Evolutionary conservation across 2,329 filamentous ascomycete species (phyloP).

Genomic region (Cephalotrichum gorgonifer): DNA sequence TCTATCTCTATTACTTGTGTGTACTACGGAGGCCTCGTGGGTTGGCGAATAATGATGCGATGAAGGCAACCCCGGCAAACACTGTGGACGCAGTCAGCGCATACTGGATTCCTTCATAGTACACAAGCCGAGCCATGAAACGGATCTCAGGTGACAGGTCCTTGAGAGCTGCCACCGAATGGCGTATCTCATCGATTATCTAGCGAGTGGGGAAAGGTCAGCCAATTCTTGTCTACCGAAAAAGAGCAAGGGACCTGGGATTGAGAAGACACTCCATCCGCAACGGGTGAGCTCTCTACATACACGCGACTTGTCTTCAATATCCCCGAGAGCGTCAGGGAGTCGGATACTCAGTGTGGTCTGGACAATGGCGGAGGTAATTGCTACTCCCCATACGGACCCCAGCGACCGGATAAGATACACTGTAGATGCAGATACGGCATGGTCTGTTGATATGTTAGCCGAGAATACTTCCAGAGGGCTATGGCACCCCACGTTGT

Average conservation of each 20-base stretch:
- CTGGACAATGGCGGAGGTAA: slow-evolving; percentile 52
- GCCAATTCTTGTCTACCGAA: background rate
- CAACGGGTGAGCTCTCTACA: slow-evolving; percentile 8
- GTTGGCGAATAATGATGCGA: slow-evolving; percentile 18
- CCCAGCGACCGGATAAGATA: slow-evolving; percentile 55
- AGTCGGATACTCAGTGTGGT: slow-evolving; percentile 47
- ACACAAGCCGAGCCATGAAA: slow-evolving; percentile 43
- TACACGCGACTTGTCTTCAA: slow-evolving; percentile 50
- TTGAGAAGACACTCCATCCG: background rate
- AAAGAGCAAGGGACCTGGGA: background rate
- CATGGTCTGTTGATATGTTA: slow-evolving; percentile 36
- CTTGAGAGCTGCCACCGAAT: slow-evolving; percentile 47
- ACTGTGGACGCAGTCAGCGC: slow-evolving; percentile 45
- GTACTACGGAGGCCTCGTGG: slow-evolving; percentile 20
- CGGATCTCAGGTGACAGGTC: slow-evolving; percentile 45
- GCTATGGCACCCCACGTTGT: background rate
- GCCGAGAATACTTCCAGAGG: too few species aligned
- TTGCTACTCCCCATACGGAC: slow-evolving; percentile 53
- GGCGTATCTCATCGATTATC: slow-evolving; percentile 51
- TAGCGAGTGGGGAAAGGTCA: slow-evolving; percentile 16
- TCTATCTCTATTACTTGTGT: slow-evolving; percentile 10
- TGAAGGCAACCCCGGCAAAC: slow-evolving; percentile 34
- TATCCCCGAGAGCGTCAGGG: slow-evolving; percentile 38
- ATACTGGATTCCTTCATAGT: slow-evolving; percentile 47
- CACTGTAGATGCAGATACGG: slow-evolving; percentile 50